These are phyloP conservation scores for Taiwanofungus camphoratus DNA, from an alignment of 1,284 basidiomycete genomes.

Conservation along the genomic window DNA sequence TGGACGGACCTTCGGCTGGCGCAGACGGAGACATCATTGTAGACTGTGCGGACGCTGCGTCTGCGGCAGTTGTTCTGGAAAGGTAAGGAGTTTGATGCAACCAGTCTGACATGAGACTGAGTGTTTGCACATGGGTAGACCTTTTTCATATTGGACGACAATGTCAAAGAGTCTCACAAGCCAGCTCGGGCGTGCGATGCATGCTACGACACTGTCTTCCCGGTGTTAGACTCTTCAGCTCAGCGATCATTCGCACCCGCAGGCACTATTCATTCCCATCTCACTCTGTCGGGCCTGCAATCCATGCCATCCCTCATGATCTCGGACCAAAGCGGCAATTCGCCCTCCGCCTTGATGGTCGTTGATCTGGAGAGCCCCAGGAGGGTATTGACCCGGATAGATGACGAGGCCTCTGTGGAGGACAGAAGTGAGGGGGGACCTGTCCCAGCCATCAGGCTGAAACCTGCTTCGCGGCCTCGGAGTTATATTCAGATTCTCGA, in stretches of 20 bases:
- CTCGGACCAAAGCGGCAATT: slow-evolving; percentile 19
- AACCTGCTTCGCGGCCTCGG: slow-evolving; percentile 40
- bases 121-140: slow-evolving; percentile 40
- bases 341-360: slow-evolving; percentile 38
- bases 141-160: slow-evolving; percentile 67
- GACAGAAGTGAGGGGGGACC: slow-evolving; percentile 12
- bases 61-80: slow-evolving; percentile 77
- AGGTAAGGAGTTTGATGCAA: slow-evolving; percentile 40
- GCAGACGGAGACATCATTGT: slow-evolving; percentile 85
- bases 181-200: slow-evolving; percentile 78
- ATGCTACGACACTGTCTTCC: slow-evolving; percentile 84
- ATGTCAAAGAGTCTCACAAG: slow-evolving; percentile 43
- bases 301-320: slow-evolving; percentile 45
- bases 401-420: slow-evolving; percentile 14
- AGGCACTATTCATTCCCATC: slow-evolving; percentile 26
- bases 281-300: slow-evolving; percentile 43
- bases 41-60: slow-evolving; percentile 85
- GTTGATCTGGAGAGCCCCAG: slow-evolving; percentile 30
- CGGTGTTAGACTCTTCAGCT: slow-evolving; percentile 42
- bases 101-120: neutral
- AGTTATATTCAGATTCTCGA: slow-evolving; percentile 63
- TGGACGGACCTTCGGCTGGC: slow-evolving; percentile 70
- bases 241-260: slow-evolving; percentile 13
- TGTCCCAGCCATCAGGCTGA: slow-evolving; percentile 31
- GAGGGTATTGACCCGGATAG: slow-evolving; percentile 21